Evolutionary conservation across 441 rosid species (phyloP), one percentile per base, ranked within the genome.

Genomic region (Populus hybrid): DNA sequence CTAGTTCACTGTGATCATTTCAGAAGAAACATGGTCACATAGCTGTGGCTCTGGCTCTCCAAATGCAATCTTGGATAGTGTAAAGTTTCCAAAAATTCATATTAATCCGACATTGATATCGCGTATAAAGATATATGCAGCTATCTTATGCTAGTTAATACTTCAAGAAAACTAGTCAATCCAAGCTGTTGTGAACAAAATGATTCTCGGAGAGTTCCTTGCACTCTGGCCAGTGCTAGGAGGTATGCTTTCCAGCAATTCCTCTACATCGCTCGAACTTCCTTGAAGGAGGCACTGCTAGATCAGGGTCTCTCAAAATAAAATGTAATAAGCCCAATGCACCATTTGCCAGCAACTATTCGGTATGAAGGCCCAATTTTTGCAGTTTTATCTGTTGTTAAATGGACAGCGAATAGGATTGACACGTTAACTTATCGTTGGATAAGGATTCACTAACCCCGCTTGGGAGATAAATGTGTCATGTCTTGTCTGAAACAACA

Each of bases 131-230:
- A 19, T 70, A 40, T 10, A 7, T 19, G 26, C 23, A 32, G 40
- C 19, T 65, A 18, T 74, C 79, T 71, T n/a, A 21, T 34, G 67
- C 1, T 19, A 19, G 18, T 64, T 18, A 30, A 21, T 35, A 34
- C 24, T 10, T 69, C 32, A 21, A 19, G 69, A 6, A 40, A 8
- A 38, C 32, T 70, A 21, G 42, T 57, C 71, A 11, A 32, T 61
- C 26, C 11, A 70, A 28, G 23, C 75, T 70, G 66, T 75, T 68
- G 30, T 68, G 32, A 69, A 70, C 46, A 65, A 24, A 53, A 63
- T 34, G 74, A 26, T 26, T 61, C 28, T 23, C 66, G 14, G 14
- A 21, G 66, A 21, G 14, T 61, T 40, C 50, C 50, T 40, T 21
- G 14, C 14, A 4, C 28, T 57, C n/a, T 19, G 63, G 23, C 63